Conservation (phyloP, 345 rosid genomes). For the Jatropha curcas region DNA sequence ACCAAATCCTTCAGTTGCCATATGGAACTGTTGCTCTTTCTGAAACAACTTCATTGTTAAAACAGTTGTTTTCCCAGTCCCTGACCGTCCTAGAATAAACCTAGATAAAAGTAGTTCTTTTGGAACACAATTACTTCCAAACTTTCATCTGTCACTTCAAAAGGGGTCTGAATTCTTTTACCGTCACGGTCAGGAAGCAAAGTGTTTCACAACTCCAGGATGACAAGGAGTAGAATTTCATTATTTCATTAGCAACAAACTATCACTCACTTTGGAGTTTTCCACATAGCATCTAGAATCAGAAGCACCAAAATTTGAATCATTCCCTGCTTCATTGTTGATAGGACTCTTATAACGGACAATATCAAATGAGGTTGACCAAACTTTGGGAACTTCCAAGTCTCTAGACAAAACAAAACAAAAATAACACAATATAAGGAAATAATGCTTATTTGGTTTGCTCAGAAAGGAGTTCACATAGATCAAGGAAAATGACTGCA, state of each 20-base stretch:
- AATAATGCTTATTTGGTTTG: background rate
- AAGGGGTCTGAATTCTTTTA: slow-evolving; percentile 45
- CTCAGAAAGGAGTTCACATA: slow-evolving; percentile 21
- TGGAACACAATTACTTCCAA: slow-evolving; percentile 37
- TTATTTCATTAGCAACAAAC: slow-evolving; percentile 46
- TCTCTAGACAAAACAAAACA: slow-evolving; percentile 28
- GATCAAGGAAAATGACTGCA: background rate
- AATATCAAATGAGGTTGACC: slow-evolving; percentile 30
- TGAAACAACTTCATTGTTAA: slow-evolving; percentile 46
- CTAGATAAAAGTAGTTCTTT: slow-evolving; percentile 44
- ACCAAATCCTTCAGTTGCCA: slow-evolving; percentile 27
- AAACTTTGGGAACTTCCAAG: slow-evolving; percentile 43
- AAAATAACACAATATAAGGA: too few species aligned
- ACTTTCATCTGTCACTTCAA: slow-evolving; percentile 51
- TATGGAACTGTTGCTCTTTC: slow-evolving; percentile 34
- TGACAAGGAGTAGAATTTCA: slow-evolving; percentile 58
- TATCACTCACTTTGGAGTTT: slow-evolving; percentile 48
- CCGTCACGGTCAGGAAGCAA: slow-evolving; percentile 44
- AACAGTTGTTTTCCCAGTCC: slow-evolving; percentile 62
- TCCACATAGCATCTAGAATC: slow-evolving; percentile 32
- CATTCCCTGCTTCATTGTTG: slow-evolving; percentile 20
- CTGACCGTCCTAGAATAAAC: slow-evolving; percentile 57
- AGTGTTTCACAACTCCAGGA: slow-evolving; percentile 31
- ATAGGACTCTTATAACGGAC: slow-evolving; percentile 19
- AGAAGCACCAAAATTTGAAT: slow-evolving; percentile 11